Base-by-base conservation (phyloP, 169 alveolate species). In the Plasmodium malariae region DNA sequence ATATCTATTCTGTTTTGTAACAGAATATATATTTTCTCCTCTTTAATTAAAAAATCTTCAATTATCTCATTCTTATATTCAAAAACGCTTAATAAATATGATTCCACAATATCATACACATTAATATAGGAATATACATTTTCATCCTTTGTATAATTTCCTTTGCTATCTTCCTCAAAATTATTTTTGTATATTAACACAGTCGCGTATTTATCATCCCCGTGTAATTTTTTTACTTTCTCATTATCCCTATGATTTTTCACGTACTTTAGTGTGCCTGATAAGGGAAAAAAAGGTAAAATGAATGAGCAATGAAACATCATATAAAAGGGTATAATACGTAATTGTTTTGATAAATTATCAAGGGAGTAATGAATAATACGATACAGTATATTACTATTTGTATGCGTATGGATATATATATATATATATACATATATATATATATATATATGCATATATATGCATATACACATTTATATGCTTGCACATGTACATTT, bases 241-340 rank as follows among this genome's bases (percentile, higher is more conserved):
- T 83, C 91, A 67, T 83, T 51, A 51, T 83, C 83, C 28, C 71
- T 60, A 67, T 83, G 72, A 45, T 65, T 67, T 83, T 67, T 3
- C 30, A 55, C 72, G 36, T 49, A 54, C 24, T 83, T 48, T n/a
- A 65, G 71, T 24, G 43, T 83, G 11, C 91, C 91, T 83, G 19
- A 14, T 5, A 24, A 19, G 24, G 34, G 4, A 14, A 21, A 71
- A 51, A 32, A 49, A 67, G 14, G 19, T 21, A 24, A 12, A 40
- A 59, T 7, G 6, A 45, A 40, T 30, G 12, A 28, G 30, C 12
- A 62, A 62, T 4, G 32, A 28, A 21, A 32, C 40, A n/a, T n/a
- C n/a, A n/a, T n/a, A n/a, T n/a, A 28, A 62, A 0, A 34, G 7
- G 21, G 7, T 19, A 28, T 12, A 57, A 24, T 57, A 57, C 40